Evolutionary conservation across 768 basidiomycete genomes (phyloP).

Genomic region (Boletellus ananiceps): DNA sequence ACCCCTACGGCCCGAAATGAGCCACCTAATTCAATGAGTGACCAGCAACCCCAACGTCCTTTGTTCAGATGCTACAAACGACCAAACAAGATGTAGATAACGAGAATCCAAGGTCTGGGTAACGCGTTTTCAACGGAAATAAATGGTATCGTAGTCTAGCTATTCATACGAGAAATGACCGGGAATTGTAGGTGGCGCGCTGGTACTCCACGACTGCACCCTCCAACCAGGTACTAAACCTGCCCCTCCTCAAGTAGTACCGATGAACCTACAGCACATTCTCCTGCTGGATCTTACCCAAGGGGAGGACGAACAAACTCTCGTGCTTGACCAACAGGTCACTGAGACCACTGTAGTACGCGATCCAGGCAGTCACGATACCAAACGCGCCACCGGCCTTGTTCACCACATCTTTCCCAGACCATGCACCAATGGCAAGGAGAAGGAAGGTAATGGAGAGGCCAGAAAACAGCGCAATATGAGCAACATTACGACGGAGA

Average conservation of each 20-base stretch:
- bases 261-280: neutral
- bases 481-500: slow-evolving; percentile 45
- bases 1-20: no score
- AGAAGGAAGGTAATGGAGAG: slow-evolving; percentile 51
- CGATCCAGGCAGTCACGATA: slow-evolving; percentile 42
- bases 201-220: no score
- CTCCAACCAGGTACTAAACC: neutral
- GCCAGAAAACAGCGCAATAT: slow-evolving; percentile 49
- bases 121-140: slow-evolving; percentile 1
- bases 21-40: no score
- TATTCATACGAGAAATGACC: slow-evolving; percentile 1
- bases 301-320: slow-evolving; percentile 38
- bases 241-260: neutral
- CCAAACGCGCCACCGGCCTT: slow-evolving; percentile 46
- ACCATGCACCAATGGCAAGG: slow-evolving; percentile 39
- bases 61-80: slow-evolving; percentile 1
- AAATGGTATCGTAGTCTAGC: neutral
- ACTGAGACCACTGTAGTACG: slow-evolving; percentile 43
- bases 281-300: slow-evolving; percentile 27
- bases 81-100: slow-evolving; percentile 2
- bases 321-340: slow-evolving; percentile 38
- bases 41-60: neutral
- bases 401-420: slow-evolving; percentile 12
- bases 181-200: no score
- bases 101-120: neutral